Evolutionary conservation across 2,329 filamentous ascomycete genomes (phyloP), one percentile per base, ranked within the genome.

Genomic region (Hypoxylon sp.): DNA sequence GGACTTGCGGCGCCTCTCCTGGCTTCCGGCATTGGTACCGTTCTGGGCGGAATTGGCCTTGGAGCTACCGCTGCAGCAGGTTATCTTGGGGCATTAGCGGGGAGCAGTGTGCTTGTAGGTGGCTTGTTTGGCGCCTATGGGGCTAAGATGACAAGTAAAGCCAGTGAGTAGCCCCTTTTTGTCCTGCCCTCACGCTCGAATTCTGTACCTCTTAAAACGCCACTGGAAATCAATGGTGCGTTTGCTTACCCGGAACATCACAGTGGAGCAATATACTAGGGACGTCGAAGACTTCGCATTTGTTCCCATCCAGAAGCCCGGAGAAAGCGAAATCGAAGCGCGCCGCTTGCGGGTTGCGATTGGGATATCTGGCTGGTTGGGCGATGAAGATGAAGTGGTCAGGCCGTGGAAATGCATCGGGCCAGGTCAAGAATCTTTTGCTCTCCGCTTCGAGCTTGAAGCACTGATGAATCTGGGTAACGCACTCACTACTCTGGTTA

Each of bases 241-340:
- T 47, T 56, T 39, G 57, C 42, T 67, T 39, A 58, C 48, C 47
- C 19, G 31, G 10, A 50, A 1, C 6, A 3, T n/a, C 42, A 6
- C n/a, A 70, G 68, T 98, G 86, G 93, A 97, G 71, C 86, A 91
- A 32, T 97, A 97, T 76, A 89, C 92, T 5, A 89, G 89, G 72
- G 93, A 97, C 72, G 91, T 98, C 11, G 89, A 94, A 74, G 95
- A 98, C 76, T 97, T 98, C 79, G 93, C 90, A 0, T 94, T 98
- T 74, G 80, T 97, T 8, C 93, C 93, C 0, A 84, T 97, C 15
- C 79, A 81, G 5, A 82, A 81, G 58, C 77, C 83, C 59, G 76
- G 87, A 69, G 76, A 85, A 54, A 79, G 59, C 27, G 71, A 76
- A 19, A 66, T 88, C 5, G 82, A 87, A 24, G 84, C 89, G 68